These are phyloP conservation scores for Trichoderma koningiopsis DNA, from an alignment of 2,329 filamentous ascomycete species.

Conservation along the genomic window DNA sequence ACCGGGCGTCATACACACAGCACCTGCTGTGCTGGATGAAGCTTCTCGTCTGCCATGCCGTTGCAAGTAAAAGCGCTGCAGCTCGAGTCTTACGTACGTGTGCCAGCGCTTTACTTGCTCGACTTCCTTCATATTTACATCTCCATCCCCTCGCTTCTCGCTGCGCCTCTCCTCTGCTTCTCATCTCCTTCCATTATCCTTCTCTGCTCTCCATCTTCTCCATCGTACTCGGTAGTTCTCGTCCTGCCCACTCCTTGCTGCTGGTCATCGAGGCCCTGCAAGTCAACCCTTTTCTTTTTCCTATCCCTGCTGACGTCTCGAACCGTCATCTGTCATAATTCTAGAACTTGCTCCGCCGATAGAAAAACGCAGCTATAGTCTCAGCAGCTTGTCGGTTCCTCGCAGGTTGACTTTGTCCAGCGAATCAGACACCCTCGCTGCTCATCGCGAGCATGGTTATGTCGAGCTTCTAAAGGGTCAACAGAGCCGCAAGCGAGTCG, in stretches of 20 bases:
- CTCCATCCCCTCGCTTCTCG: neutral
- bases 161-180: conserved; percentile 4
- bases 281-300: conserved; percentile 23
- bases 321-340: conserved; percentile 21
- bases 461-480: neutral
- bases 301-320: conserved; percentile 26
- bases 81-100: neutral
- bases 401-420: neutral
- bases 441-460: conserved; percentile 18
- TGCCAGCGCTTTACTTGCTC: neutral
- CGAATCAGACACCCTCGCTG: conserved; percentile 2
- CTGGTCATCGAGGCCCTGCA: conserved; percentile 23
- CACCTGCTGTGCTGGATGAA: neutral
- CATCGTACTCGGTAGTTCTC: conserved; percentile 17
- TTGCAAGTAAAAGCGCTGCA: neutral
- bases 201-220: conserved; percentile 13
- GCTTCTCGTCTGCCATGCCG: neutral
- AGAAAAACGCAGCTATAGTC: conserved; percentile 16
- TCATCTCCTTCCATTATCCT: conserved; percentile 8
- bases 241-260: conserved; percentile 16
- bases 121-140: neutral
- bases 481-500: neutral
- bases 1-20: neutral
- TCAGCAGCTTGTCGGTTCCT: neutral
- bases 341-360: conserved; percentile 11